These are phyloP conservation scores for Dactylellina sp. DNA, from an alignment of 2,329 filamentous ascomycete genomes.

Conservation along the genomic window DNA sequence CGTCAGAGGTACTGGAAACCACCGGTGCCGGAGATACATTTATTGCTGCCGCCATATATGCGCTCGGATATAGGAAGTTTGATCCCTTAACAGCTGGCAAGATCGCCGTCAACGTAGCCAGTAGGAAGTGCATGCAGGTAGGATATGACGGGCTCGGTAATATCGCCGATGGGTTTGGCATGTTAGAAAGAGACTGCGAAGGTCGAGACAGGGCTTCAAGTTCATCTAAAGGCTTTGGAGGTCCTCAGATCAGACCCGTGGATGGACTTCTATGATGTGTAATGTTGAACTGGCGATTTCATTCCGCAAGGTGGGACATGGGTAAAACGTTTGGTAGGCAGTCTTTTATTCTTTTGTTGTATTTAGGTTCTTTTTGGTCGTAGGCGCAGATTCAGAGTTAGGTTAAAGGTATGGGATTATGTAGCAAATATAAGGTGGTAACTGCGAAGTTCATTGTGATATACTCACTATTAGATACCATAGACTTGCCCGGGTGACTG, in stretches of 20 bases:
- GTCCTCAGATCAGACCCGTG: conserved; percentile 16
- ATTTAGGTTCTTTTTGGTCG: too few relatives aligned
- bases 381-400: too few relatives aligned
- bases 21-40: conserved; percentile 59
- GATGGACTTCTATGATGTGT: conserved; percentile 30
- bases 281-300: neutral
- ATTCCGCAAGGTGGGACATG: too few relatives aligned
- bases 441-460: too few relatives aligned
- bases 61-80: conserved; percentile 34
- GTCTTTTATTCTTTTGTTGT: too few relatives aligned
- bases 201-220: neutral
- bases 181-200: conserved; percentile 15
- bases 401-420: too few relatives aligned
- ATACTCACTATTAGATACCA: too few relatives aligned
- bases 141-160: conserved; percentile 56
- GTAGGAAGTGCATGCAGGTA: conserved; percentile 56
- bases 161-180: conserved; percentile 28
- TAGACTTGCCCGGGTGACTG: too few relatives aligned
- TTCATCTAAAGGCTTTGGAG: conserved; percentile 9
- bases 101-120: conserved; percentile 58
- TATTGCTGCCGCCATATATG: conserved; percentile 58
- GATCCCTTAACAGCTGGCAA: conserved; percentile 43
- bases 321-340: too few relatives aligned
- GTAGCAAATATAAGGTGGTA: too few relatives aligned
- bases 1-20: conserved; percentile 55